Conservation (phyloP, 202 grass and related monocot species). For the Miscanthus sacchariflorus region DNA sequence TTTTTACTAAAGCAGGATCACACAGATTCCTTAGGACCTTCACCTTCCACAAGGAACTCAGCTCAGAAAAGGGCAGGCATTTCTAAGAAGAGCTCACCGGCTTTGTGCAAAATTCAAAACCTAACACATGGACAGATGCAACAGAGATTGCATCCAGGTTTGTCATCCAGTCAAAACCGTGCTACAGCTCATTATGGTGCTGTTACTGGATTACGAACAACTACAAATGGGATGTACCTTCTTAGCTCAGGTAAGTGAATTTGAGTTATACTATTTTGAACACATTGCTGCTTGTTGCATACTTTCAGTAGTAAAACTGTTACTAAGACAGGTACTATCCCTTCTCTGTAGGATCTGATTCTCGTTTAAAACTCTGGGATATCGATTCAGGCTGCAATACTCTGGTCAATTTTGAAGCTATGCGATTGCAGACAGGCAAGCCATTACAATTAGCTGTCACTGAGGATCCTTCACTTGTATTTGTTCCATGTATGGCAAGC, state of each 20-base stretch:
- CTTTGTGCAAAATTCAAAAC: constrained; percentile 47
- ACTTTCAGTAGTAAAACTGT: not conserved
- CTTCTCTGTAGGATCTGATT: constrained; percentile 83
- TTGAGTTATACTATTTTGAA: constrained; percentile 26
- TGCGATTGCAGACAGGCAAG: constrained; percentile 82
- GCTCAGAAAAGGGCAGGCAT: constrained; percentile 60
- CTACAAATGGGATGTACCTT: constrained; percentile 91
- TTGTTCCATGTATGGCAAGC: constrained; percentile 89
- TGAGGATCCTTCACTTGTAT: constrained; percentile 80
- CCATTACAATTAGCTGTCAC: constrained; percentile 79
- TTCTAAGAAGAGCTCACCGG: constrained; percentile 50
- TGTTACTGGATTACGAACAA: constrained; percentile 86
- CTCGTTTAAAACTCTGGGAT: constrained; percentile 91
- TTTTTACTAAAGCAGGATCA: constrained; percentile 37
- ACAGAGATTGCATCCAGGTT: constrained; percentile 73
- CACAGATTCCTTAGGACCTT: constrained; percentile 43
- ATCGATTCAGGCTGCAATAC: constrained; percentile 88
- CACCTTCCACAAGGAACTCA: constrained; percentile 55
- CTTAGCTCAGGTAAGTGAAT: constrained; percentile 79
- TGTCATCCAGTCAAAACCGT: constrained; percentile 77
- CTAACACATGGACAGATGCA: constrained; percentile 38
- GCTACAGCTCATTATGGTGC: constrained; percentile 95
- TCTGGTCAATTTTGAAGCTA: constrained; percentile 88
- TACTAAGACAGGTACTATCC: constrained; percentile 29
- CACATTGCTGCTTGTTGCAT: not conserved